These are phyloP conservation scores for Neurospora discreta DNA, from an alignment of 495 filamentous ascomycete genomes.

Conservation along the genomic window DNA sequence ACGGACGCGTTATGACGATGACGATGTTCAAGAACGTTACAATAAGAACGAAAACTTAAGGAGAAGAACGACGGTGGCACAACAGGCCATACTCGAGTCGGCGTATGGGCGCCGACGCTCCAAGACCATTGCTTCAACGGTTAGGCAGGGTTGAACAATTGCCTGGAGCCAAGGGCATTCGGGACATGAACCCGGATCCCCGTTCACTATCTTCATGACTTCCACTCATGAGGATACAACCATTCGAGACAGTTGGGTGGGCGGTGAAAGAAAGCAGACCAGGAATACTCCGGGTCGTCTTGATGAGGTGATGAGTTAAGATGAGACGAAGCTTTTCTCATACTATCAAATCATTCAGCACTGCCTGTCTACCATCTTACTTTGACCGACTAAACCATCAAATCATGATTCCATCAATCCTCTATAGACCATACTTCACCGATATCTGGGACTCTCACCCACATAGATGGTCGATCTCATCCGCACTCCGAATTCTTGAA, in stretches of 20 bases:
- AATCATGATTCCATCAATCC: not conserved
- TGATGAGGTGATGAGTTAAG: not conserved
- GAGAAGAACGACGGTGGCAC: not conserved
- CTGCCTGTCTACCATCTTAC: not conserved
- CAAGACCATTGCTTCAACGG: not conserved
- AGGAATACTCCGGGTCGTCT: not conserved
- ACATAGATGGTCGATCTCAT: not conserved
- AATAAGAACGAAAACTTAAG: not conserved
- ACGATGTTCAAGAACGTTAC: not conserved
- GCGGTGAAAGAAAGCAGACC: not conserved
- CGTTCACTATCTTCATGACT: not conserved
- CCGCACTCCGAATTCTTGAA: not conserved
- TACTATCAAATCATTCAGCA: not conserved
- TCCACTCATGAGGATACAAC: not conserved
- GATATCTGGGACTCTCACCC: not conserved
- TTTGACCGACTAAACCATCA: not conserved
- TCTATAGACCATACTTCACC: not conserved
- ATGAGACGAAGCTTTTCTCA: not conserved
- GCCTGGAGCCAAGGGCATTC: not conserved
- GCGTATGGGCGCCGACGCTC: not conserved
- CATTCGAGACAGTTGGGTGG: not conserved
- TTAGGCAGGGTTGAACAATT: not conserved
- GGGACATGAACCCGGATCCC: not conserved
- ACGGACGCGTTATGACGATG: not conserved
- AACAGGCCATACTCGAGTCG: not conserved